These are phyloP conservation scores for Microthlaspi erraticum DNA, from an alignment of 345 rosid genomes.

Conservation along the genomic window DNA sequence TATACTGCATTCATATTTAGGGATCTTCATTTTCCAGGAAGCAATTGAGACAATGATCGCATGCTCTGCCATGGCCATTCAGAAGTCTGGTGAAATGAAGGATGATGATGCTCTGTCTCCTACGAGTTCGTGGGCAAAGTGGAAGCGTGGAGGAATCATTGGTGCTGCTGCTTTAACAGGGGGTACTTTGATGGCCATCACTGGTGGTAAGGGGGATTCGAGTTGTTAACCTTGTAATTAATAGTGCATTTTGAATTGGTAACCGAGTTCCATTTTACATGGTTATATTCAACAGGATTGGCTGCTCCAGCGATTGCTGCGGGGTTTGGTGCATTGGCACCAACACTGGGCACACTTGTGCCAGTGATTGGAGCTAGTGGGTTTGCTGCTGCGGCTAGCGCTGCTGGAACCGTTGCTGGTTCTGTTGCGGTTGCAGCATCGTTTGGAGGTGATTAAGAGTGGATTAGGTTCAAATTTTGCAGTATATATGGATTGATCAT, in stretches of 20 bases:
- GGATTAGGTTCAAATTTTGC: conserved; percentile 29
- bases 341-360: conserved; percentile 83
- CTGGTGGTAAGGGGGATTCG: conserved; percentile 69
- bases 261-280: conserved; percentile 2
- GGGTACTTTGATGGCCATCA: conserved; percentile 90
- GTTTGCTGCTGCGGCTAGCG: conserved; percentile 96
- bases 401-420: conserved; percentile 95
- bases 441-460: conserved; percentile 85
- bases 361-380: conserved; percentile 98
- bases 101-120: conserved; percentile 55
- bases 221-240: conserved; percentile 4
- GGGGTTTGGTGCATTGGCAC: conserved; percentile 93
- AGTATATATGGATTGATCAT: conserved; percentile 15
- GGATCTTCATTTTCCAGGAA: conserved; percentile 38
- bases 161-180: conserved; percentile 99
- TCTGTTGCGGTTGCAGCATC: conserved; percentile 99
- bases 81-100: conserved; percentile 63
- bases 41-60: conserved; percentile 82
- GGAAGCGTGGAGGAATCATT: conserved; percentile 97
- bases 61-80: conserved; percentile 90
- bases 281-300: conserved; percentile 61
- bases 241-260: neutral
- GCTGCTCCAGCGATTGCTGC: conserved; percentile 99
- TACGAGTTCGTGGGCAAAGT: conserved; percentile 66
- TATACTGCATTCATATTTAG: neutral